phyloP scores from a whole-genome alignment of 306 rosid species.

The Glycine tomentella region DNA sequence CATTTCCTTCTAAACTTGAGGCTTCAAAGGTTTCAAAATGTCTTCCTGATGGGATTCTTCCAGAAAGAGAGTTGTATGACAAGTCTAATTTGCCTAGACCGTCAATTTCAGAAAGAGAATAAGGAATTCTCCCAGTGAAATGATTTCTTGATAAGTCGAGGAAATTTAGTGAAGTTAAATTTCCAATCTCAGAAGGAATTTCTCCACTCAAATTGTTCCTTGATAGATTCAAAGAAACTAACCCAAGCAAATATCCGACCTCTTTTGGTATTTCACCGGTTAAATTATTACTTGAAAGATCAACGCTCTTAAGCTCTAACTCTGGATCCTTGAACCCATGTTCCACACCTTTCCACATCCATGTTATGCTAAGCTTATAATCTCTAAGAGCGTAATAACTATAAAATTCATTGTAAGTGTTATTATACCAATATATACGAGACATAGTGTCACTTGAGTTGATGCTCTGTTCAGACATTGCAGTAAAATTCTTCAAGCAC shows the following conservation, averaged over 20 bases:
- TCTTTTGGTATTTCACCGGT: background rate
- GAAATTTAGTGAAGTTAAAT: background rate
- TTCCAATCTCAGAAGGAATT: background rate
- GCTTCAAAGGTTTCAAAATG: background rate
- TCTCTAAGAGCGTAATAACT: no score
- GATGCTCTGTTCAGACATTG: background rate
- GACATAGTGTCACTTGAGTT: background rate
- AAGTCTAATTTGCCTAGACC: background rate
- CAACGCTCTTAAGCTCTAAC: background rate
- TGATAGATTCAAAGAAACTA: constrained; percentile 19
- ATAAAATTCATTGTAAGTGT: background rate
- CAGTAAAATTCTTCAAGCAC: constrained; percentile 24
- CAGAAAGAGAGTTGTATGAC: background rate
- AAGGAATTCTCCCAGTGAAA: background rate
- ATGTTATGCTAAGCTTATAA: background rate
- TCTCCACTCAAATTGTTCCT: constrained; percentile 20
- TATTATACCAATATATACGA: background rate
- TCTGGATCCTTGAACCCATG: constrained; percentile 47
- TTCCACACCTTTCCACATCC: constrained; percentile 26
- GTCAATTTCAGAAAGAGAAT: background rate
- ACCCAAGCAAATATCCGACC: background rate
- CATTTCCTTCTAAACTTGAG: constrained; percentile 20
- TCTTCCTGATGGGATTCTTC: no score
- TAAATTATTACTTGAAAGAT: background rate
- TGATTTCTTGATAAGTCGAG: constrained; percentile 25